Evolutionary conservation across 805 yeast species (phyloP), one percentile per base, ranked within the genome.

Genomic region (Yamadazyma akitaensis): DNA sequence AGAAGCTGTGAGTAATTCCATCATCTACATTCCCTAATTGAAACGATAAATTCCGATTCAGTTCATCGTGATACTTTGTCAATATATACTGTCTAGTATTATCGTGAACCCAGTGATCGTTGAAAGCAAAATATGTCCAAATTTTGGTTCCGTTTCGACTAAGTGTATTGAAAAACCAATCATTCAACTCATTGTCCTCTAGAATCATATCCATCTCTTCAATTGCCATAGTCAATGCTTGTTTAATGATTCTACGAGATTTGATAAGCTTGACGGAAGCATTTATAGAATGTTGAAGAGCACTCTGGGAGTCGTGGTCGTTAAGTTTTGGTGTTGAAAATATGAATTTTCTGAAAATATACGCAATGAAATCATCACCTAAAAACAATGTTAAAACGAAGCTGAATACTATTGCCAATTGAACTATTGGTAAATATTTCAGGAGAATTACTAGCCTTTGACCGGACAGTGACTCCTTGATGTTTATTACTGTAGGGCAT

Each of bases 401-500:
- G 48, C 58, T 26, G 59, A 49, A 28, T 8, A 55, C 14, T 30
- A 51, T 26, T 24, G 50, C 55, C 18, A 56, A 24, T 32, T 48
- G 51, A 16, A 66, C 53, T 2, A 67, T 43, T 5, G 76, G 72
- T 19, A 67, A 50, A 12, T 57, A 50, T 14, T 53, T 48, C 51
- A 62, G 61, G 1, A 68, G 47, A 21, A 41, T 46, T 7, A 59
- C 53, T 45, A 72, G 59, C 12, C 51, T 39, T 13, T 54, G 52
- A 1, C 77, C 77, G 8, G 71, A 64, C 21, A 53, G 58, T 6
- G 75, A 68, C 26, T 58, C 53, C n/a, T 80, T 80, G 28, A 86
- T 80, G 53, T 84, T 84, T 19, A 73, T 69, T 17, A 86, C 70
- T 0, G 94, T 84, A 1, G 95, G 95, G 44, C 87, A 84, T 16